Evolutionary conservation across 2,329 filamentous ascomycete species (phyloP).

Genomic region (Lecanicillium sp.): DNA sequence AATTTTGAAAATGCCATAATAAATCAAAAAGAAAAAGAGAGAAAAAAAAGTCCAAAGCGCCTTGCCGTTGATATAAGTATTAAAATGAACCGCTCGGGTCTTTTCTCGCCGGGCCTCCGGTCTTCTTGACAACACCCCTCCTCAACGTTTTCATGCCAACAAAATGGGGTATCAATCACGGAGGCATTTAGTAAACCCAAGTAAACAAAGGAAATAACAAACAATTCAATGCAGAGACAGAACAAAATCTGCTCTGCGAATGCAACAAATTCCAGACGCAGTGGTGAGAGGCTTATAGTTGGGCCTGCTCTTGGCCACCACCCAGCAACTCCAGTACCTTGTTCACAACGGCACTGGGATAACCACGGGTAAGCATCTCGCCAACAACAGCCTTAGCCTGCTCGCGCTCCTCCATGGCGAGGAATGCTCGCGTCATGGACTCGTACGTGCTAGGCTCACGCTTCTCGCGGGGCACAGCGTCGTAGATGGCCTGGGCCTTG

Average conservation of each 20-base stretch:
- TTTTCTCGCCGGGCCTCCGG: conserved; percentile 6
- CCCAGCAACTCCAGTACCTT: conserved; percentile 90
- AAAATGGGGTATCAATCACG: conserved; percentile 26
- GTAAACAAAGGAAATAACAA: conserved; percentile 20
- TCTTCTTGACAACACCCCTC: conserved; percentile 13
- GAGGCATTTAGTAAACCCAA: conserved; percentile 17
- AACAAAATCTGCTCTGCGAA: conserved; percentile 4
- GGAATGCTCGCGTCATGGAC: conserved; percentile 91
- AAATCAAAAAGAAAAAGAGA: neutral
- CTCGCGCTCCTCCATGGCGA: conserved; percentile 74
- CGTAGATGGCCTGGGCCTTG: conserved; percentile 74
- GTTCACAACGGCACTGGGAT: conserved; percentile 83
- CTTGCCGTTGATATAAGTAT: conserved; percentile 13
- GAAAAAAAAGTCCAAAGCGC: conserved; percentile 12
- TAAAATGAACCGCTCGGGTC: conserved; percentile 10
- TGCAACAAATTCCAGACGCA: conserved; percentile 1
- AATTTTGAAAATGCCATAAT: neutral
- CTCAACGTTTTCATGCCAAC: conserved; percentile 6
- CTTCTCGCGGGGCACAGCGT: conserved; percentile 67
- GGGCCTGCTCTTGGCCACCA: conserved; percentile 38
- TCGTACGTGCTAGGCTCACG: conserved; percentile 98
- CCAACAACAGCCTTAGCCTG: conserved; percentile 72
- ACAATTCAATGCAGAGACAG: neutral
- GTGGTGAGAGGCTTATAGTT: conserved; percentile 10
- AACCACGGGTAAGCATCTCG: conserved; percentile 87